Base-by-base conservation (phyloP, 306 rosid species). In the Castanea sativa region DNA sequence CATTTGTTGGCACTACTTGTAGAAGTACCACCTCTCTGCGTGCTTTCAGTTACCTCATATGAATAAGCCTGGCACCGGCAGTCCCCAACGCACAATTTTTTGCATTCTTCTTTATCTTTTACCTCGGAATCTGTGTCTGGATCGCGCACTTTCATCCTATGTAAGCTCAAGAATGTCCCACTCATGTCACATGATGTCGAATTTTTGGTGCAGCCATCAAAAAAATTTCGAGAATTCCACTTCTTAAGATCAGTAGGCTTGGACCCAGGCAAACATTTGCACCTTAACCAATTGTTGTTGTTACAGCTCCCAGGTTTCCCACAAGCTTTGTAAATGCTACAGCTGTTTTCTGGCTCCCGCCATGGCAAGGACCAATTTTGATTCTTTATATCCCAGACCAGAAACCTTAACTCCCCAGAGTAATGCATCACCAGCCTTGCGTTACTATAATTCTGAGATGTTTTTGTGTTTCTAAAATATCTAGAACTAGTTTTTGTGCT, bases 251-350 rank as follows among this genome's bases (percentile, higher is more conserved):
- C 6, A 4, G 0, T 55, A 1, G 57, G 81, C 0, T 9, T 9
- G n/a, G 85, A 90, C 20, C 90, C 88, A 0, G 90, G 92, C 63
- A 90, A 80, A 32, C 89, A 90, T 33, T 81, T 83, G 80, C 92
- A 86, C 1, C 0, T 1, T 1, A 0, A 0, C 11, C 3, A 0
- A 55, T 86, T 55, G 8, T 79, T 13, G 2, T 0, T 0, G 30
- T 78, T 80, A 51, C 91, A 86, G 59, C 64, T 69, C 18, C 88
- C 82, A 52, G 79, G 86, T 55, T 2, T 45, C n/a, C 89, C 91
- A 23, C 89, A 90, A 38, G 2, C 23, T 11, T 85, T 60, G 13
- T 68, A 11, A 65, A 21, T 68, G 1, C 81, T 53, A 14, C 91
- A 90, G 0, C 0, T 0, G 16, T 78, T 70, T 11, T 2, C 3